These are phyloP conservation scores for Dothistroma pini DNA, from an alignment of 2,329 filamentous ascomycete species.

Conservation along the genomic window DNA sequence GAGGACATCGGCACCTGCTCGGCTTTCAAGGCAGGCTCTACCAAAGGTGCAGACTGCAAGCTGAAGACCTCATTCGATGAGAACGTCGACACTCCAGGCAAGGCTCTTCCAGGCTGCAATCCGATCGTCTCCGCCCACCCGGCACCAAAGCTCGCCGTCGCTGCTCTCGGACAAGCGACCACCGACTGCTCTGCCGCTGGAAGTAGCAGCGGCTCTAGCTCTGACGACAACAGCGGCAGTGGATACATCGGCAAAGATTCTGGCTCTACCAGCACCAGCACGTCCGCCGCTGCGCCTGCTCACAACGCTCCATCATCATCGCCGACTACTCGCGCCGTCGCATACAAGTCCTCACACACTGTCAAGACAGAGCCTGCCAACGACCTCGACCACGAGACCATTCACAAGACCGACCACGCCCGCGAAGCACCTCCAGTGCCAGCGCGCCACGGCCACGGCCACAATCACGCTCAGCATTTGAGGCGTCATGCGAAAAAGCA, in stretches of 20 bases:
- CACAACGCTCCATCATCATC: not conserved
- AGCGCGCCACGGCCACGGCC: slow-evolving; percentile 11
- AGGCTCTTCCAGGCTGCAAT: slow-evolving; percentile 55
- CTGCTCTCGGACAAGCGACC: slow-evolving; percentile 20
- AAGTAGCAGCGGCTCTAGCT: slow-evolving; percentile 6
- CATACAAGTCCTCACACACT: not conserved
- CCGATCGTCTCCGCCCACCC: slow-evolving; percentile 47
- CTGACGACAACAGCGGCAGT: not conserved
- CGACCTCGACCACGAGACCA: slow-evolving; percentile 15
- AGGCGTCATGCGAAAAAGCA: not conserved
- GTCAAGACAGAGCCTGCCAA: slow-evolving; percentile 1
- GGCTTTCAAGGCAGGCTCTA: slow-evolving; percentile 34
- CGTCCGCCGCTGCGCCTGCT: not conserved
- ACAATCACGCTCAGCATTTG: not conserved
- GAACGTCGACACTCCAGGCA: slow-evolving; percentile 41
- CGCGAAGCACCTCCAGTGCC: slow-evolving; percentile 13
- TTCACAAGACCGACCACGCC: slow-evolving; percentile 15
- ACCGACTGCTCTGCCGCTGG: slow-evolving; percentile 14
- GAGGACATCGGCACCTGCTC: slow-evolving; percentile 59
- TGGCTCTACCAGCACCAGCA: not conserved
- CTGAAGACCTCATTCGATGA: slow-evolving; percentile 46
- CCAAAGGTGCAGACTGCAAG: slow-evolving; percentile 42
- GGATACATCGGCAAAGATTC: not conserved
- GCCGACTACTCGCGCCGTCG: not conserved
- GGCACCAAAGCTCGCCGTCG: slow-evolving; percentile 20